Evolutionary conservation across 805 yeast species (phyloP), one percentile per base, ranked within the genome.

Genomic region (Candida vaughaniae): DNA sequence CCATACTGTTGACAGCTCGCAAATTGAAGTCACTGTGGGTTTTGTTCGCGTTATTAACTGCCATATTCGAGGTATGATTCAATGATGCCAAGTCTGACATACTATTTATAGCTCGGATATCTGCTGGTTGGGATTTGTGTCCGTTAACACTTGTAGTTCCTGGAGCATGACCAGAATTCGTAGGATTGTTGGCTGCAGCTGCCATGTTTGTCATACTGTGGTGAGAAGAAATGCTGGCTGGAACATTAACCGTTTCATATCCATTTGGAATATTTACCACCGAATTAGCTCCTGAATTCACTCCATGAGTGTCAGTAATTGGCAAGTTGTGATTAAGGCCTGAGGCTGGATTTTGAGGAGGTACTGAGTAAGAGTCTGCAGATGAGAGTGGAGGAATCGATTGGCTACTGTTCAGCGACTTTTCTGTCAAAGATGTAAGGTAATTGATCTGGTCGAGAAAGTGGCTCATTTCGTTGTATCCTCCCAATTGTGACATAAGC

Each of bases 401-500:
- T 6, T 59, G 47, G 20, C 48, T 44, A 38, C 52, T 55, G 5
- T 43, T 40, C 22, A 46, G 58, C 5, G 45, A 39, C 14, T 51
- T 49, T 12, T 53, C 53, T 4, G 60, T 53, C 2, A 56, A 39
- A 35, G 55, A 62, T 0, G 62, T 55, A 4, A 58, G 47, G 28
- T 47, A 61, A 26, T 55, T 56, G 1, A 64, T 46, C 32, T 56
- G 70, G 27, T 56, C 62, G 16, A 77, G 45, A 1, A 76, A 44
- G n/a, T 65, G 55, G 46, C 69, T 68, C 38, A 76, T 54, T 14
- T 65, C 65, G 12, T 69, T 75, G 22, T 55, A 53, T 0, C 78
- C 77, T 3, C 82, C 73, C 16, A 77, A 62, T 12, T 68, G 64
- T 34, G 58, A 71, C 35, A 54, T 48, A 37, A 71, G 52, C 32